phyloP scores from a whole-genome alignment of 164 flowering plant species.

The Liquidambar formosana region DNA sequence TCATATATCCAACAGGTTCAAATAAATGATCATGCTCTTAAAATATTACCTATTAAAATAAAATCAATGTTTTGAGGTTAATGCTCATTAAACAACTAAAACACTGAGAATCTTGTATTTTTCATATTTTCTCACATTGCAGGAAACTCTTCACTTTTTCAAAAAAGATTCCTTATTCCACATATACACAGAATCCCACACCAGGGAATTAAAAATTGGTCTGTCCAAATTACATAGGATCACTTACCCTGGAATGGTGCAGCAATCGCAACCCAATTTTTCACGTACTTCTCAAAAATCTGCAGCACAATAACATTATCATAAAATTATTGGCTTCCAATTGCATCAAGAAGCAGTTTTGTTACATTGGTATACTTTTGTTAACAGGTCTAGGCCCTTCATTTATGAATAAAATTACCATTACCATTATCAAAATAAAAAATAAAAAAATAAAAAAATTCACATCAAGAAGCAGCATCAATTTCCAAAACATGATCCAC shows the following conservation, averaged over 20 bases:
- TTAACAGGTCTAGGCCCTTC: too few species aligned
- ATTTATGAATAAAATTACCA: too few species aligned
- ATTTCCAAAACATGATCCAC: neutral
- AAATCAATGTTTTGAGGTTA: too few species aligned
- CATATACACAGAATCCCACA: neutral
- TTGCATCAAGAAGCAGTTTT: neutral
- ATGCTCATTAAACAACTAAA: too few species aligned
- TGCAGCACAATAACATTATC: constrained; percentile 23
- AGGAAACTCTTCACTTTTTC: neutral
- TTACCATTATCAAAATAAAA: too few species aligned
- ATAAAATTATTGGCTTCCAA: neutral
- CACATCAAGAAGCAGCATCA: neutral
- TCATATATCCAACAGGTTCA: neutral
- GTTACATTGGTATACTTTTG: too few species aligned
- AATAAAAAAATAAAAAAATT: too few species aligned
- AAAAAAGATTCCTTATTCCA: neutral
- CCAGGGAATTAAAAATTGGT: neutral
- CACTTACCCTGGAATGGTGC: constrained; percentile 88
- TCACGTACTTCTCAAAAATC: constrained; percentile 95
- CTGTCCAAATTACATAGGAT: neutral
- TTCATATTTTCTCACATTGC: neutral
- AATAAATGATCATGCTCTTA: too few species aligned
- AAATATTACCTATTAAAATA: too few species aligned
- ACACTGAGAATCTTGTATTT: too few species aligned
- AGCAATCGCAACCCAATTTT: constrained; percentile 97